Conservation (phyloP, 164 flowering plant species). For the Stephania cephalantha region DNA sequence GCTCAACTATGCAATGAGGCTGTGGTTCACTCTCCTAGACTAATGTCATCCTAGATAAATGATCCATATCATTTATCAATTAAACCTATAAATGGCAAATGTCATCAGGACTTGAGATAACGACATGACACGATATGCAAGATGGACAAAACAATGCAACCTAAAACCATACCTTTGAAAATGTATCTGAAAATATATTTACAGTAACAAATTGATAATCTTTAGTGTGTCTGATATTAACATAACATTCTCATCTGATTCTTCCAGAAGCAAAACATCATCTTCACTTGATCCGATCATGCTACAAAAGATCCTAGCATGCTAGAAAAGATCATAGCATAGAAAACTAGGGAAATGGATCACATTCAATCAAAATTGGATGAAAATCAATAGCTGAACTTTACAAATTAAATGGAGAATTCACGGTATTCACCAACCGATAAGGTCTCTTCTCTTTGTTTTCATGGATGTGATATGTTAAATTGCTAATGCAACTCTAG, state of each 20-base stretch:
- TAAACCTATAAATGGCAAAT: no score
- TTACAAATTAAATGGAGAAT: not conserved
- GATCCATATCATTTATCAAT: no score
- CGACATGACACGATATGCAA: no score
- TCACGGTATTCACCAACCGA: constrained; percentile 33
- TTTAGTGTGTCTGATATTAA: constrained; percentile 70
- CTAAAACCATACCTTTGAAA: no score
- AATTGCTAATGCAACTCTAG: no score
- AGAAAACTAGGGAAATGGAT: not conserved
- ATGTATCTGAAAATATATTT: constrained; percentile 40
- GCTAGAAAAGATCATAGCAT: constrained; percentile 69
- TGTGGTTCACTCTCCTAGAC: no score
- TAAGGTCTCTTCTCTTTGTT: constrained; percentile 67
- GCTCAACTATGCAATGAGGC: no score
- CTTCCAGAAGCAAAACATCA: constrained; percentile 68
- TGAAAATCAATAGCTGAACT: not conserved
- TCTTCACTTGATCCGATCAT: constrained; percentile 63
- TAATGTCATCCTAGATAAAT: no score
- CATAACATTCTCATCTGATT: constrained; percentile 50
- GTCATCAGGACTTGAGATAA: no score
- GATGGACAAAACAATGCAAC: no score
- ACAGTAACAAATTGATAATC: constrained; percentile 80
- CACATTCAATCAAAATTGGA: not conserved
- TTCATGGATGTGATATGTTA: no score
- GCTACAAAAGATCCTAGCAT: constrained; percentile 76